A percentile compares a stretch with the other conserved stretches of the same genome.
These are phyloP conservation scores for Borovskyia barvae DNA, from an alignment of 208 protist species.

Conservation along the genomic window DNA sequence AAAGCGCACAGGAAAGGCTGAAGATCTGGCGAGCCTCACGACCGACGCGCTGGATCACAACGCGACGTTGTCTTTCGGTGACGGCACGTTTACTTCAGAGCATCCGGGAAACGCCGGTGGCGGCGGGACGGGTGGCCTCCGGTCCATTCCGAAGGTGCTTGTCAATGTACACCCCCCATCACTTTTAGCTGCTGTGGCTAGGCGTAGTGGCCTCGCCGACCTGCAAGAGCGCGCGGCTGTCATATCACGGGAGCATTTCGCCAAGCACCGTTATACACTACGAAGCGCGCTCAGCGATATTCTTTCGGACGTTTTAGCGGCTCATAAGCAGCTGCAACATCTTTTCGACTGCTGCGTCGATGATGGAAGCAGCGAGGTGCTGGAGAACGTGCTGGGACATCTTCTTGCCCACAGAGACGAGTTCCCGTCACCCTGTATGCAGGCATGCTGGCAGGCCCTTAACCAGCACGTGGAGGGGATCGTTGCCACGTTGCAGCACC, in stretches of 20 bases:
- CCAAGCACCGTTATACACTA: slow-evolving; percentile 35
- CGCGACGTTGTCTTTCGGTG: background rate
- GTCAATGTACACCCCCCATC: slow-evolving; percentile 45
- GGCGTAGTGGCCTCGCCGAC: slow-evolving; percentile 11
- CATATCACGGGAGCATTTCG: slow-evolving; percentile 42
- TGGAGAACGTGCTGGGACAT: slow-evolving; percentile 49
- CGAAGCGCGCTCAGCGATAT: slow-evolving; percentile 48
- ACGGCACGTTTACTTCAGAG: background rate
- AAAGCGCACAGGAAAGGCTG: background rate
- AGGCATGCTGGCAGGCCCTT: slow-evolving; percentile 54
- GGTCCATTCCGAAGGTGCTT: slow-evolving; percentile 9
- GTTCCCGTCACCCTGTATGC: slow-evolving; percentile 34
- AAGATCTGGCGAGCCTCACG: background rate
- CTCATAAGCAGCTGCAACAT: slow-evolving; percentile 35
- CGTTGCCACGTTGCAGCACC: slow-evolving; percentile 42
- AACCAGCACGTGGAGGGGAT: slow-evolving; percentile 44
- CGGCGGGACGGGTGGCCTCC: background rate
- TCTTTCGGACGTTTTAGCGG: slow-evolving; percentile 40
- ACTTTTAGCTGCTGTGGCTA: slow-evolving; percentile 32
- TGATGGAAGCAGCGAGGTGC: slow-evolving; percentile 24
- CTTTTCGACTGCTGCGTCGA: slow-evolving; percentile 25
- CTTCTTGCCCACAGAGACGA: slow-evolving; percentile 52
- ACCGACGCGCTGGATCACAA: background rate
- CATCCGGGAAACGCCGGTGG: background rate
- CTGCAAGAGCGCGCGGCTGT: slow-evolving; percentile 11